phyloP scores from a whole-genome alignment of 345 rosid species.

The Brassica rapa region DNA sequence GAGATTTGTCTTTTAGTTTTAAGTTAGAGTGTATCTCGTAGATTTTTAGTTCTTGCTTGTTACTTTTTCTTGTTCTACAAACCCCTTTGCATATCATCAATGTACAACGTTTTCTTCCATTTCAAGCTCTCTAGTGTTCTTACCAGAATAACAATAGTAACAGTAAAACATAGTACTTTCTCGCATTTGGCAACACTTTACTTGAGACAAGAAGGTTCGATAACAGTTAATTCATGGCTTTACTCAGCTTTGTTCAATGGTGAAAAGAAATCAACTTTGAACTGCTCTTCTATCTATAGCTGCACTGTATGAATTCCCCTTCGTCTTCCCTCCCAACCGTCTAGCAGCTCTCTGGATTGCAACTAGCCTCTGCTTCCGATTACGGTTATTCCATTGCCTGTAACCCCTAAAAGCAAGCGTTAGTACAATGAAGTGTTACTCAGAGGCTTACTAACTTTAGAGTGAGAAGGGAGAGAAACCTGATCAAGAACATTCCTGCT shows the following conservation, averaged over 20 bases:
- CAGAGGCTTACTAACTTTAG: neutral
- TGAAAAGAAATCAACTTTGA: conserved; percentile 26
- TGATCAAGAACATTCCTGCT: conserved; percentile 70
- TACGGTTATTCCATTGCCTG: conserved; percentile 29
- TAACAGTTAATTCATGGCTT: conserved; percentile 8
- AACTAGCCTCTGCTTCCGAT: conserved; percentile 42
- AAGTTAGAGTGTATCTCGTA: conserved; percentile 15
- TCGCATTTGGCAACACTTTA: conserved; percentile 18
- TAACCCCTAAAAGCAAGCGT: neutral
- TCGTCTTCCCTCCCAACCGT: conserved; percentile 58
- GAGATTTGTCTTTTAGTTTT: conserved; percentile 21
- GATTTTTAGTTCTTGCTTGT: neutral
- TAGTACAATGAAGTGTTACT: neutral
- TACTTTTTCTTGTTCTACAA: conserved; percentile 1
- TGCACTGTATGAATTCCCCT: conserved; percentile 41
- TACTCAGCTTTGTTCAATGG: conserved; percentile 20
- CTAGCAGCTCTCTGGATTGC: conserved; percentile 52
- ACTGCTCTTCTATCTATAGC: conserved; percentile 36
- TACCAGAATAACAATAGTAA: neutral
- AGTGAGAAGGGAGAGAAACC: conserved; percentile 16
- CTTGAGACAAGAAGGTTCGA: conserved; percentile 4
- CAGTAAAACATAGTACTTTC: neutral
- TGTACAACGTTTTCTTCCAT: conserved; percentile 5
- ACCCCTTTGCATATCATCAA: conserved; percentile 7
- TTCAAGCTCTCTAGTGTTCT: neutral